Evolutionary conservation across 2,329 filamentous ascomycete species (phyloP).

Genomic region (Leptodontidium sp.): DNA sequence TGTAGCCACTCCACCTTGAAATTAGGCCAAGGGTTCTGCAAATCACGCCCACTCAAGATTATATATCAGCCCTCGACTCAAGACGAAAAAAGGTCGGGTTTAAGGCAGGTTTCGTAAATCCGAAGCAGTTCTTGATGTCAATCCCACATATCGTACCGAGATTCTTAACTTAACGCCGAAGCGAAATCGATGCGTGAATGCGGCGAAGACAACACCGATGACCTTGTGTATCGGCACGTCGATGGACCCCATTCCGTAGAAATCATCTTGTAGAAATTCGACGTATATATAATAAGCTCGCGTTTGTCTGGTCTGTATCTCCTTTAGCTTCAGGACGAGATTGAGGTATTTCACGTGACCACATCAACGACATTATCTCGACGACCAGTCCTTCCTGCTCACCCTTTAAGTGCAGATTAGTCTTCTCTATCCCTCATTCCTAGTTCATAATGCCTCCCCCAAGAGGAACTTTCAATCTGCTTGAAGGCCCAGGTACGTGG

Average conservation of each 20-base stretch:
- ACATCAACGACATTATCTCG: too few relatives aligned
- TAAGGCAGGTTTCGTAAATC: constrained; percentile 5
- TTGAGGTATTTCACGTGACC: neutral
- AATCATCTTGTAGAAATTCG: too few relatives aligned
- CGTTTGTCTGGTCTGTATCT: too few relatives aligned
- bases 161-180: constrained; percentile 16
- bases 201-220: constrained; percentile 4
- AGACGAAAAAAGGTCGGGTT: neutral
- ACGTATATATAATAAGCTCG: too few relatives aligned
- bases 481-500: constrained; percentile 37
- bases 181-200: neutral
- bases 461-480: constrained; percentile 34
- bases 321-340: too few relatives aligned
- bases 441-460: constrained; percentile 37
- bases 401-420: neutral
- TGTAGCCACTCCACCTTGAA: too few relatives aligned
- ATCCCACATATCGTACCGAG: neutral
- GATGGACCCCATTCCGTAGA: too few relatives aligned
- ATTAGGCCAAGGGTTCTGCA: too few relatives aligned
- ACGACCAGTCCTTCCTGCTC: neutral
- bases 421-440: neutral
- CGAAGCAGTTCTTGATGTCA: neutral
- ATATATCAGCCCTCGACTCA: neutral
- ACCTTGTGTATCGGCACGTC: neutral
- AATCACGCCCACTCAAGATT: neutral